Evolutionary conservation across 345 rosid species (phyloP), one percentile per base, ranked within the genome.

Genomic region (Arabis alpina): DNA sequence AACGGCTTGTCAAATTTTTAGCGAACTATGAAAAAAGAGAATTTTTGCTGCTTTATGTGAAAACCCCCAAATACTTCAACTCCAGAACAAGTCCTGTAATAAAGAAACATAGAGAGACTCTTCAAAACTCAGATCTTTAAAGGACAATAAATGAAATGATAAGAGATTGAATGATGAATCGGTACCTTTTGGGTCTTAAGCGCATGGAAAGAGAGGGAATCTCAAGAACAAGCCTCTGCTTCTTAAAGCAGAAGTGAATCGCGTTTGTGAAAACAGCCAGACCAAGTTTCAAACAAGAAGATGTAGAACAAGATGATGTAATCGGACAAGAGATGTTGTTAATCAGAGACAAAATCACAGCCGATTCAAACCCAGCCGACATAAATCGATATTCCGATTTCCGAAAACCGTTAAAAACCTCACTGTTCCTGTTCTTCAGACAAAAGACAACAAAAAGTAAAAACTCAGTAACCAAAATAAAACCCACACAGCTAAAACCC

Each of bases 331-430:
- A 83, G 8, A 34, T 34, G 82, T 85, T 83, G 87, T 82, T 66
- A 75, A 77, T 82, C 81, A 70, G 80, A 85, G 88, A 82, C 88
- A 84, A 83, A 90, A 83, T 82, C 83, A 82, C 80, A 84, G 78
- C 78, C 96, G 85, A 79, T 74, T 74, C 86, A 86, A 77, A 82
- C 66, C 73, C 83, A 85, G 88, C 92, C 92, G 94, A 87, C 99
- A 95, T 88, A 92, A 81, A 95, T 83, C 37, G n/a, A 15, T 45
- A 40, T 27, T 27, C 16, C 24, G 47, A 49, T 54, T 3, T 56
- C 44, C n/a, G 5, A 15, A 24, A 66, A 4, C 6, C 47, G 36
- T 4, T 15, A 54, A 28, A 28, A 11, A 40, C 40, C 78, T 71
- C 53, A 71, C 61, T 70, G 55, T 70, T 65, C 63, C 73, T 71